A percentile compares a stretch with the other conserved stretches of the same genome.
Conservation (phyloP, 164 flowering plant genomes). For the Nelumbo lutea region DNA sequence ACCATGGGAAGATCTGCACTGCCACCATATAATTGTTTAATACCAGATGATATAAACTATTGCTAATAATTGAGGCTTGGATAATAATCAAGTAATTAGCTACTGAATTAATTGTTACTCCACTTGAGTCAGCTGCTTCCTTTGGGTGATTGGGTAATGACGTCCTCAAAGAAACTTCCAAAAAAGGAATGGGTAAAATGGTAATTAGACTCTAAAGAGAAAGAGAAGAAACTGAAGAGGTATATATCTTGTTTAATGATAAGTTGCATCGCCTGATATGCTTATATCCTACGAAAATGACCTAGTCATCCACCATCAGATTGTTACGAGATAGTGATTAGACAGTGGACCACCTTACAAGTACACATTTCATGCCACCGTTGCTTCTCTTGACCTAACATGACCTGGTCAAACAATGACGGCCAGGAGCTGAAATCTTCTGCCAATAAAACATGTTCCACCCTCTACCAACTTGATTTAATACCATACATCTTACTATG, state of each 20-base stretch:
- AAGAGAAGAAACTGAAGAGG: too few species aligned
- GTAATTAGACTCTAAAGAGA: too few species aligned
- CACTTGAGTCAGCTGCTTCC: slow-evolving; percentile 3
- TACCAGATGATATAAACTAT: background rate
- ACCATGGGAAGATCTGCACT: slow-evolving; percentile 27
- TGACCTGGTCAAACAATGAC: too few species aligned
- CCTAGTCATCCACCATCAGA: slow-evolving; percentile 4
- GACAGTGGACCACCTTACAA: background rate
- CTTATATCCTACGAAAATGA: slow-evolving; percentile 5
- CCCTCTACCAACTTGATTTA: too few species aligned
- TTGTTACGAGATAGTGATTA: slow-evolving; percentile 7
- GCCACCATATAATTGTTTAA: slow-evolving; percentile 34
- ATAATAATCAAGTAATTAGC: background rate
- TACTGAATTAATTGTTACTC: background rate
- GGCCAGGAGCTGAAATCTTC: too few species aligned
- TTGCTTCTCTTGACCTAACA: background rate
- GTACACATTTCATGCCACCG: background rate
- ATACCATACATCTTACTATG: too few species aligned
- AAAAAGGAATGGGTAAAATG: background rate
- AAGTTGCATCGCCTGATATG: background rate
- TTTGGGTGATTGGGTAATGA: slow-evolving; percentile 12
- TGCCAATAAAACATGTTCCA: too few species aligned
- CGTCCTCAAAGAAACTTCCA: slow-evolving; percentile 8
- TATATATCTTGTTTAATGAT: background rate
- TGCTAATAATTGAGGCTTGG: background rate